Percentiles rank a stretch among this genome's conserved stretches.
Evolutionary conservation across 345 rosid species (phyloP).

Genomic region (Stellera chamaejasme): DNA sequence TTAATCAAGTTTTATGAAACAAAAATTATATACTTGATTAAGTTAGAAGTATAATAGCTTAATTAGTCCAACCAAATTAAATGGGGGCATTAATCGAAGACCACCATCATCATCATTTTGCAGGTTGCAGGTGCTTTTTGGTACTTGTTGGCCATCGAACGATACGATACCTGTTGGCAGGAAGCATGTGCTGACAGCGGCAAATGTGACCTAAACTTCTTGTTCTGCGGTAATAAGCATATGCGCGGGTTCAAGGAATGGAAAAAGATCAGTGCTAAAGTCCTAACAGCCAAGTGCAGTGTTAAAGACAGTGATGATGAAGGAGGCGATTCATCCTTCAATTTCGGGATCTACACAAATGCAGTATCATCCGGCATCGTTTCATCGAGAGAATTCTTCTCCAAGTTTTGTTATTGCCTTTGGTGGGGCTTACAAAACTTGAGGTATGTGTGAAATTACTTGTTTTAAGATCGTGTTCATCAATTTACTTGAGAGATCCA

Average conservation of each 20-base stretch:
- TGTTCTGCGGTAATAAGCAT: constrained; percentile 61
- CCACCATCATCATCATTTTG: not conserved
- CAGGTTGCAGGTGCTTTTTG: constrained; percentile 84
- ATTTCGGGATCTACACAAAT: constrained; percentile 67
- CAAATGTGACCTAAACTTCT: constrained; percentile 31
- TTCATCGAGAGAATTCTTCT: constrained; percentile 34
- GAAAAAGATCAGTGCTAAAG: constrained; percentile 32
- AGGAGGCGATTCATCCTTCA: constrained; percentile 27
- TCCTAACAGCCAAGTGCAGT: constrained; percentile 37
- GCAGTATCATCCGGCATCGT: constrained; percentile 58
- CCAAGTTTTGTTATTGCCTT: constrained; percentile 69
- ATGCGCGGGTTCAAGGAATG: constrained; percentile 40
- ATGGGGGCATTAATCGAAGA: not conserved
- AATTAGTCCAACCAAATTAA: too few species aligned
- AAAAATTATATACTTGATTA: too few species aligned
- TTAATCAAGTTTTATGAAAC: too few species aligned
- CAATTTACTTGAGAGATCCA: not conserved
- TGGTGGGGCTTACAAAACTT: constrained; percentile 96
- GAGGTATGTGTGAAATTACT: constrained; percentile 36
- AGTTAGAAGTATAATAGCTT: too few species aligned
- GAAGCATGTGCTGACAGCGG: constrained; percentile 38
- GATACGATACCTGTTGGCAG: constrained; percentile 68
- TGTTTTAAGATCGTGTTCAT: not conserved
- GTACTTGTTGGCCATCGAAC: constrained; percentile 76
- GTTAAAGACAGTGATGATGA: constrained; percentile 21